A percentile compares a stretch with the other conserved stretches of the same genome.
These are phyloP conservation scores for Trametes sanguinea DNA, from an alignment of 768 basidiomycete genomes.

Conservation along the genomic window DNA sequence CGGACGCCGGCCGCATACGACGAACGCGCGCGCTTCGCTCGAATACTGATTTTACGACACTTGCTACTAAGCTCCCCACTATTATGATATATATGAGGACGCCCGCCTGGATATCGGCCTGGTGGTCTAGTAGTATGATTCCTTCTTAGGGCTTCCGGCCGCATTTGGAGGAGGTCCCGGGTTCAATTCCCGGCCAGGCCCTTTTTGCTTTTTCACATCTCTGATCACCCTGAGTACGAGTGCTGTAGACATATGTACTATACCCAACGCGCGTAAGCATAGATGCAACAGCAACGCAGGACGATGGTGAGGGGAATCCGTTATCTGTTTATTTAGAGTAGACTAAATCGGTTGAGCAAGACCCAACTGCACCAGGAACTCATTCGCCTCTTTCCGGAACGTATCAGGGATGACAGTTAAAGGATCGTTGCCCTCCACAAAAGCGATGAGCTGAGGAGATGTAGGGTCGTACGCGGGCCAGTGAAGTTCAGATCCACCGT, in stretches of 20 bases:
- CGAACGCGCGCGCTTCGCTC: too few relatives aligned
- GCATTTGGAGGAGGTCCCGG: constrained; percentile 76
- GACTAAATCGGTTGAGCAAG: constrained; percentile 3
- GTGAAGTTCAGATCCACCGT: constrained; percentile 36
- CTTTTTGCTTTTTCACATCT: constrained; percentile 20
- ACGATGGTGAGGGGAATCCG: too few relatives aligned
- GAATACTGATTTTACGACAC: too few relatives aligned
- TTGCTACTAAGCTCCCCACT: too few relatives aligned
- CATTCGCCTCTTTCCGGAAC: constrained; percentile 43
- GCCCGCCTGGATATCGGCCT: neutral
- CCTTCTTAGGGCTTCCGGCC: constrained; percentile 2
- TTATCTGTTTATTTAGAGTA: too few relatives aligned
- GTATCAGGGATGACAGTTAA: constrained; percentile 45
- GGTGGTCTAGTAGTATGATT: constrained; percentile 17
- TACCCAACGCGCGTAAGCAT: too few relatives aligned
- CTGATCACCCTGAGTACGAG: too few relatives aligned
- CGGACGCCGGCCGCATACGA: too few relatives aligned
- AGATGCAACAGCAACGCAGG: too few relatives aligned
- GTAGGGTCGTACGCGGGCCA: constrained; percentile 48
- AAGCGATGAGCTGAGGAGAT: constrained; percentile 43
- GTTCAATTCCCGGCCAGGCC: constrained; percentile 87
- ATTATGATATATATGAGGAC: too few relatives aligned
- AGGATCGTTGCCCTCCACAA: constrained; percentile 38
- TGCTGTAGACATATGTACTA: too few relatives aligned
- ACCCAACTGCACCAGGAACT: constrained; percentile 11